Evolutionary conservation across 148 eudicot species (phyloP).

Genomic region (Cornus suecica): DNA sequence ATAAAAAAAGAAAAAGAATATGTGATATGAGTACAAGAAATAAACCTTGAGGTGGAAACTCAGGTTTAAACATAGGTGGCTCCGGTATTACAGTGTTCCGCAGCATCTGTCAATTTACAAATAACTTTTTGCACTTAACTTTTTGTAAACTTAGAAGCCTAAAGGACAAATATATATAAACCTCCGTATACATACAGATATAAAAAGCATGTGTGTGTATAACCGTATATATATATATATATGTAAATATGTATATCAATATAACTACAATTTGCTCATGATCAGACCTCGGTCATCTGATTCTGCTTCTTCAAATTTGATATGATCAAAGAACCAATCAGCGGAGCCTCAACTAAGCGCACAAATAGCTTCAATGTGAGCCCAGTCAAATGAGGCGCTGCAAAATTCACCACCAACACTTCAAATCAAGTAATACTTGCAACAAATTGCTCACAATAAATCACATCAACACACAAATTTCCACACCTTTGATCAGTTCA

Average conservation of each 20-base stretch:
- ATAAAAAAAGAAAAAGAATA: not conserved
- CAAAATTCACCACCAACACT: conserved; percentile 23
- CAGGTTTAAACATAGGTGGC: conserved; percentile 85
- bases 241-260: no score
- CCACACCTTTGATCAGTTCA: conserved; percentile 54
- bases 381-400: conserved; percentile 94
- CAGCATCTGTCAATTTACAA: conserved; percentile 48
- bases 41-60: conserved; percentile 93
- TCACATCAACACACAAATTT: not conserved
- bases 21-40: not conserved
- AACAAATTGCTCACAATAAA: not conserved
- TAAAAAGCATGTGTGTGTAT: no score
- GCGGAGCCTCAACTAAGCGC: conserved; percentile 57
- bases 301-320: conserved; percentile 71
- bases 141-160: not conserved
- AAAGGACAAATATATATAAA: not conserved
- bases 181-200: not conserved
- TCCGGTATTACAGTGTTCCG: conserved; percentile 92
- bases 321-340: conserved; percentile 57
- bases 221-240: no score
- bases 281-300: conserved; percentile 56
- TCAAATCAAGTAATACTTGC: not conserved
- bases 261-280: no score
- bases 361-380: conserved; percentile 46
- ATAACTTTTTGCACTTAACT: not conserved